These are phyloP conservation scores for Populus pruinosa DNA, from an alignment of 345 rosid genomes.

Conservation along the genomic window DNA sequence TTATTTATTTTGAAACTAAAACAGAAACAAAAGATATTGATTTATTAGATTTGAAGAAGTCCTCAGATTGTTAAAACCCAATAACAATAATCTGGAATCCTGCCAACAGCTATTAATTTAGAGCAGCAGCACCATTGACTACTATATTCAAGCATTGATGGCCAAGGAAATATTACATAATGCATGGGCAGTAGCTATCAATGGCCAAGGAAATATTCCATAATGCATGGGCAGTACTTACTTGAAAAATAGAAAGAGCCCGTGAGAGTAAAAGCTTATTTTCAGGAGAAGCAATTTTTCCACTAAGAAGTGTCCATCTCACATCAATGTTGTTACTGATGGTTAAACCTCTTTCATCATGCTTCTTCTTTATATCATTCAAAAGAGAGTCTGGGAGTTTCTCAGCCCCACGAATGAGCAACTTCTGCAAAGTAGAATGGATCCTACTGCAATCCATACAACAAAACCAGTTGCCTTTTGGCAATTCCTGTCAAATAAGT, in stretches of 20 bases:
- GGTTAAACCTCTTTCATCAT: slow-evolving; percentile 37
- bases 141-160: neutral
- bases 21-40: neutral
- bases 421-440: slow-evolving; percentile 51
- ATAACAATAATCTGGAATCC: neutral
- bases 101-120: neutral
- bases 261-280: slow-evolving; percentile 53
- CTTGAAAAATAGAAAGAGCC: slow-evolving; percentile 74
- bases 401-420: slow-evolving; percentile 56
- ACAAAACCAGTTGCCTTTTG: slow-evolving; percentile 88
- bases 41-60: neutral
- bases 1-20: neutral
- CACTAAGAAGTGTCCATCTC: slow-evolving; percentile 82
- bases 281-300: slow-evolving; percentile 55
- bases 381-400: slow-evolving; percentile 54
- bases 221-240: slow-evolving; percentile 26
- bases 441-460: slow-evolving; percentile 52
- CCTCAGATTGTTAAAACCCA: neutral
- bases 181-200: slow-evolving; percentile 24
- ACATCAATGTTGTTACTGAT: slow-evolving; percentile 43
- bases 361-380: slow-evolving; percentile 47
- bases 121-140: neutral
- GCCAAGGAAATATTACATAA: neutral
- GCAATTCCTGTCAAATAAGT: slow-evolving; percentile 66
- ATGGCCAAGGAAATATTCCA: neutral